phyloP scores from a whole-genome alignment of 129 eudicot species.

The Lactuca saligna region DNA sequence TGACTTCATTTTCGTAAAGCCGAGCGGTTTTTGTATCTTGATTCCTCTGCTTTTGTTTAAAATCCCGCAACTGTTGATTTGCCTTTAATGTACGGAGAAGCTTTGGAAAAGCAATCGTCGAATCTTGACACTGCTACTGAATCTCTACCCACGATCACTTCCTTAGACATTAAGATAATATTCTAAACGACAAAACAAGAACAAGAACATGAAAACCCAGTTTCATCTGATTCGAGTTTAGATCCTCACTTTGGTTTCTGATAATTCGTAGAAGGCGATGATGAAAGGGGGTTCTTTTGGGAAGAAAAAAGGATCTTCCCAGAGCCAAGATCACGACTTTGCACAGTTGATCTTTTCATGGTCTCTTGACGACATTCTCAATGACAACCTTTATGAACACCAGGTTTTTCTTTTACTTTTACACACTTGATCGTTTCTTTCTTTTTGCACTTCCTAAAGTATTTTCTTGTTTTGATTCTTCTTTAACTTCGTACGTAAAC shows the following conservation, averaged over 20 bases:
- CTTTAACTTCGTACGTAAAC: not conserved
- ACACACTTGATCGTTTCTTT: not conserved
- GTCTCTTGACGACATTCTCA: constrained; percentile 50
- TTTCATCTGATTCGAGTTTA: not conserved
- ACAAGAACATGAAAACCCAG: not conserved
- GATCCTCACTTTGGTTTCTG: not conserved
- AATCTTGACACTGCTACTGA: not conserved
- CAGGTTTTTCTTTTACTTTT: constrained; percentile 34
- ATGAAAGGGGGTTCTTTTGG: not conserved
- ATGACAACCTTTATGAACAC: constrained; percentile 38
- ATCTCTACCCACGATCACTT: not conserved
- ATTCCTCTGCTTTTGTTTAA: not conserved
- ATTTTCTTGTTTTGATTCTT: not conserved
- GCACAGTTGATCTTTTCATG: constrained; percentile 49
- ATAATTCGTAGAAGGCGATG: not conserved
- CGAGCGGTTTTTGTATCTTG: not conserved
- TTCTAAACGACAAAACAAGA: not conserved
- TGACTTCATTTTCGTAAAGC: not conserved
- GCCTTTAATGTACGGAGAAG: not conserved
- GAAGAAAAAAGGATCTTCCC: not conserved
- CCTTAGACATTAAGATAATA: not conserved
- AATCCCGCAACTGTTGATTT: not conserved
- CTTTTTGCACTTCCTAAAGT: not conserved
- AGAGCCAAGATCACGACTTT: constrained; percentile 13
- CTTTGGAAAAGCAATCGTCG: not conserved